Evolutionary conservation across 2,329 filamentous ascomycete genomes (phyloP), one percentile per base, ranked within the genome.

Genomic region (Colletotrichum lini): DNA sequence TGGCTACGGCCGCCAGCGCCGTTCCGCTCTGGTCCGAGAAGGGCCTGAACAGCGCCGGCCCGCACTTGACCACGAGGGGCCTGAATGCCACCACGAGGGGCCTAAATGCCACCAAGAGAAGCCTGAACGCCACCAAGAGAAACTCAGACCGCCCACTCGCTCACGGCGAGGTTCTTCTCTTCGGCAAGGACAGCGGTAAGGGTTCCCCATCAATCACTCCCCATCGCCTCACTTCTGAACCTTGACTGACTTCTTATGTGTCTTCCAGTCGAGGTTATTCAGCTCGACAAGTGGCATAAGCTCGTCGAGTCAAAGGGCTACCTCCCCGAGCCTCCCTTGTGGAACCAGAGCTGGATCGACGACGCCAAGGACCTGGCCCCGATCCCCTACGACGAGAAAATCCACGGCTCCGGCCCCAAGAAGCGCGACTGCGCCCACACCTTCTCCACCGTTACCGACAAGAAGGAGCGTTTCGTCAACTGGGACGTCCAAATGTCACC

Each of bases 401-500:
- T n/a, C 40, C 53, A 45, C 23, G 66, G 42, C 12, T 35, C 35
- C 42, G 42, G 42, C 40, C n/a, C 44, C n/a, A 44, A 45, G 45
- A 70, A 65, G 49, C 70, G 67, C 21, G 52, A 73, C 38, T 70
- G 70, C 58, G 50, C 40, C 45, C 42, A 45, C 58, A 67, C 50
- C 57, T 65, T 42, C 49, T 53, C 58, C 23, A 62, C 38, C 38
- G 50, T 73, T 6, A 52, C 53, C 44, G 67, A 70, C 58, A 61
- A 44, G 23, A 60, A 26, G 5, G 12, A 67, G 63, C 67, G 71
- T 40, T 73, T 73, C 49, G 64, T 71, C 54, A 67, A 73, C 63
- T 71, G 67, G 71, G 71, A 73, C 53, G 58, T 67, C 9, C 67
- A 71, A 45, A 71, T 71, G 67, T 71, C 67, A 16, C 70, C 70